A percentile compares a stretch with the other conserved stretches of the same genome.
Conservation (phyloP, 108 stramenopile genomes). For the Poteriospumella lacustris region DNA sequence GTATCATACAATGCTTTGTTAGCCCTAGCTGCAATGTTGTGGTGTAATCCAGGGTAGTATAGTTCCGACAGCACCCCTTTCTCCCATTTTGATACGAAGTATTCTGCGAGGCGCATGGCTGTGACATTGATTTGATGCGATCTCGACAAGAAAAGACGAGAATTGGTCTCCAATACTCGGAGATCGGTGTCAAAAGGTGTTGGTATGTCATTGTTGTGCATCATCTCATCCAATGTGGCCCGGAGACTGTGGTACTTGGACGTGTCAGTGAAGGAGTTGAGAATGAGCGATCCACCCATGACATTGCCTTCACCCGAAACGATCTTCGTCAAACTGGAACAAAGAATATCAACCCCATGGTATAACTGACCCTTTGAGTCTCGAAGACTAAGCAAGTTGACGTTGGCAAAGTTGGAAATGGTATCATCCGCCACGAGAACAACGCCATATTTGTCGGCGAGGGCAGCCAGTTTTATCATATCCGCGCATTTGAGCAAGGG, state of each 20-base stretch:
- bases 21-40: no score
- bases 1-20: no score
- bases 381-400: slow-evolving; percentile 53
- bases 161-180: no score
- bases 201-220: neutral
- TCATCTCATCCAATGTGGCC: neutral
- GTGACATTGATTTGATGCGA: no score
- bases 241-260: neutral
- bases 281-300: slow-evolving; percentile 57
- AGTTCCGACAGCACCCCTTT: no score
- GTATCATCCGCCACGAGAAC: slow-evolving; percentile 64
- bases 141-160: no score
- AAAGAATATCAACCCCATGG: slow-evolving; percentile 61
- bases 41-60: no score
- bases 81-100: no score
- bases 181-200: no score
- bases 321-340: slow-evolving; percentile 61
- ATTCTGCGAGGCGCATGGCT: no score
- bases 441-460: slow-evolving; percentile 59
- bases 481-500: slow-evolving; percentile 64
- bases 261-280: neutral
- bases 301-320: slow-evolving; percentile 65
- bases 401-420: slow-evolving; percentile 65
- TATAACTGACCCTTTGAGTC: no score
- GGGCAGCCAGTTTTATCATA: slow-evolving; percentile 44